Conservation (phyloP, 176 grass and related monocot species). For the Oryza glaberrima region DNA sequence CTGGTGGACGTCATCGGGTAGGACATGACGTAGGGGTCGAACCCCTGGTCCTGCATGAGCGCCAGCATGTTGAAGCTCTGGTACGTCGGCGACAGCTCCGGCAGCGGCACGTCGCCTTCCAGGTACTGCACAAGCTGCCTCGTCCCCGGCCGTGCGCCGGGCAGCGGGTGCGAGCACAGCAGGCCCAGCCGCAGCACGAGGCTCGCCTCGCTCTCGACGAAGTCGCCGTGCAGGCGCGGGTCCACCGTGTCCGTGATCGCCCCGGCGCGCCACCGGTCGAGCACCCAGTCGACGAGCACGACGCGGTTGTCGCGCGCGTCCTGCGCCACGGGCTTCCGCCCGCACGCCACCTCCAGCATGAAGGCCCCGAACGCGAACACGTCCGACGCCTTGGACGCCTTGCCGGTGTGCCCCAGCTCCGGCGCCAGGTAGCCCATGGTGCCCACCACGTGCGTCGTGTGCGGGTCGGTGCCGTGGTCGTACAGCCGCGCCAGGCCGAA, state of each 20-base stretch:
- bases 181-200: slow-evolving; percentile 54
- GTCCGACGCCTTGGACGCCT: slow-evolving; percentile 61
- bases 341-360: slow-evolving; percentile 69
- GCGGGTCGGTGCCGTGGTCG: slow-evolving; percentile 67
- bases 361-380: slow-evolving; percentile 62
- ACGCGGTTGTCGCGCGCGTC: slow-evolving; percentile 45
- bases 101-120: slow-evolving; percentile 51
- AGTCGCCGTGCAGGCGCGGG: slow-evolving; percentile 38
- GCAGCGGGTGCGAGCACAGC: slow-evolving; percentile 58
- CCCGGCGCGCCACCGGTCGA: slow-evolving; percentile 51
- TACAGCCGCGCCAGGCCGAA: slow-evolving; percentile 72
- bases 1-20: slow-evolving; percentile 44
- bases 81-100: slow-evolving; percentile 59
- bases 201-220: slow-evolving; percentile 41
- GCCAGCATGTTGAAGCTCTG: slow-evolving; percentile 50
- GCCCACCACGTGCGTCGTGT: slow-evolving; percentile 68
- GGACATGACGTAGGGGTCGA: slow-evolving; percentile 55
- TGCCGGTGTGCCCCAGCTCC: slow-evolving; percentile 59
- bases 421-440: slow-evolving; percentile 70
- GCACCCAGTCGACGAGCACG: slow-evolving; percentile 63
- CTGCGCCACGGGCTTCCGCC: slow-evolving; percentile 53
- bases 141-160: slow-evolving; percentile 41
- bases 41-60: slow-evolving; percentile 62
- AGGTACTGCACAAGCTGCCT: slow-evolving; percentile 57
- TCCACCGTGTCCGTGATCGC: slow-evolving; percentile 38